Evolutionary conservation across 2,329 filamentous ascomycete genomes (phyloP).

Genomic region (Colletotrichum musicola): DNA sequence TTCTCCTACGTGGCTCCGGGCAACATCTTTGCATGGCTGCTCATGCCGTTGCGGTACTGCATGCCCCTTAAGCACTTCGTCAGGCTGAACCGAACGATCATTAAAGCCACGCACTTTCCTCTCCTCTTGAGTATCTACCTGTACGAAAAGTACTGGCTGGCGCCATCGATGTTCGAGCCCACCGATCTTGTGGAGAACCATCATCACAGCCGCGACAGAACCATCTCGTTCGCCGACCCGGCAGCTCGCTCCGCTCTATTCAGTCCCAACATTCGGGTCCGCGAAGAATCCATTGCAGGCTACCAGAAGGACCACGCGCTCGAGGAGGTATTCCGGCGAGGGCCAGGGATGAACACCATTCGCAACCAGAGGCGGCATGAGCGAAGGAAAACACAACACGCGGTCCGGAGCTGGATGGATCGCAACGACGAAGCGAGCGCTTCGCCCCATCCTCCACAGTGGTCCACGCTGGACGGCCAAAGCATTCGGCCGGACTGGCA

Average conservation of each 20-base stretch:
- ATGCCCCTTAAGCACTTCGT: conserved; percentile 87
- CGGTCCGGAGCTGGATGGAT: conserved; percentile 93
- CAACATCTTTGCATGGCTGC: conserved; percentile 90
- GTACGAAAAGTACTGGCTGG: conserved; percentile 86
- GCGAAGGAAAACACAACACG: conserved; percentile 80
- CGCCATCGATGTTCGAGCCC: conserved; percentile 81
- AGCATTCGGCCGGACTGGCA: conserved; percentile 59
- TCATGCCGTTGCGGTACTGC: conserved; percentile 84
- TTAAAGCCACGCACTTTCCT: conserved; percentile 91
- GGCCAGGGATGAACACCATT: conserved; percentile 73
- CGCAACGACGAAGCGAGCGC: conserved; percentile 67
- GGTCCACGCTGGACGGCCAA: conserved; percentile 61
- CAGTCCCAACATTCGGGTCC: conserved; percentile 77
- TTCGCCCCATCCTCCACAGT: conserved; percentile 60
- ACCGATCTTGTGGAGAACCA: conserved; percentile 86
- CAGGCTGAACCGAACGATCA: conserved; percentile 87
- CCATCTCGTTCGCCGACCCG: conserved; percentile 70
- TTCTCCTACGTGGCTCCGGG: conserved; percentile 95
- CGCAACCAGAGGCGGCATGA: conserved; percentile 72
- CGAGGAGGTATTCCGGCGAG: conserved; percentile 88
- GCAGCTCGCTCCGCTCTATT: conserved; percentile 73
- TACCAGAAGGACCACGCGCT: conserved; percentile 91
- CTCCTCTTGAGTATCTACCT: conserved; percentile 87
- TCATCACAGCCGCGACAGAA: conserved; percentile 61
- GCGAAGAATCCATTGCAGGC: conserved; percentile 89